Percentiles rank a stretch among this genome's conserved stretches.
phyloP scores from a whole-genome alignment of 768 basidiomycete genomes.

The Trametopsis cervina region DNA sequence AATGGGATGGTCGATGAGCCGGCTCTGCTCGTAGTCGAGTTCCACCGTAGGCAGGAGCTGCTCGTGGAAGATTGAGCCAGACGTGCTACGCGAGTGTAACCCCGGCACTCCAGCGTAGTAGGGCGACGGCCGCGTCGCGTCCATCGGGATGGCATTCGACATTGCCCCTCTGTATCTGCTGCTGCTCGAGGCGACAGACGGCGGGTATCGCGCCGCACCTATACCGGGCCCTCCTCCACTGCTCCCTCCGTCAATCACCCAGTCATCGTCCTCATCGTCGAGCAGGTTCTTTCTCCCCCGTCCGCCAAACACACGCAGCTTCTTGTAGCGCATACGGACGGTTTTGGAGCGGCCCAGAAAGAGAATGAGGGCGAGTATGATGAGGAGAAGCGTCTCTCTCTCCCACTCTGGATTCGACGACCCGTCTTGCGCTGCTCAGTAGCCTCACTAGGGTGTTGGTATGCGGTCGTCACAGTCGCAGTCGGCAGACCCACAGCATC shows the following conservation, averaged over 20 bases:
- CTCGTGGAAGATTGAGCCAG: constrained; percentile 26
- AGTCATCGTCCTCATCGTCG: constrained; percentile 24
- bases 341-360: constrained; percentile 25
- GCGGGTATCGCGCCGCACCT: constrained; percentile 17
- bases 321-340: constrained; percentile 15
- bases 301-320: constrained; percentile 21
- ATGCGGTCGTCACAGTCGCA: too few relatives aligned
- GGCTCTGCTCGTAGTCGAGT: constrained; percentile 19
- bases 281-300: constrained; percentile 18
- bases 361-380: constrained; percentile 22
- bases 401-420: too few relatives aligned
- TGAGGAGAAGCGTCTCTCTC: constrained; percentile 18
- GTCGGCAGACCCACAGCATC: too few relatives aligned
- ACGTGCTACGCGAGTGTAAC: too few relatives aligned
- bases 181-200: constrained; percentile 11
- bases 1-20: constrained; percentile 23
- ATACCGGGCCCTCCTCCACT: constrained; percentile 17
- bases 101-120: constrained; percentile 20
- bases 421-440: too few relatives aligned
- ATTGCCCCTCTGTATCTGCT: constrained; percentile 5
- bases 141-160: constrained; percentile 8
- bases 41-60: constrained; percentile 23
- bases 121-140: constrained; percentile 15
- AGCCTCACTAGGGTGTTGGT: too few relatives aligned
- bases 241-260: constrained; percentile 13